Base-by-base conservation (phyloP, 148 eudicot genomes). In the Silene latifolia region DNA sequence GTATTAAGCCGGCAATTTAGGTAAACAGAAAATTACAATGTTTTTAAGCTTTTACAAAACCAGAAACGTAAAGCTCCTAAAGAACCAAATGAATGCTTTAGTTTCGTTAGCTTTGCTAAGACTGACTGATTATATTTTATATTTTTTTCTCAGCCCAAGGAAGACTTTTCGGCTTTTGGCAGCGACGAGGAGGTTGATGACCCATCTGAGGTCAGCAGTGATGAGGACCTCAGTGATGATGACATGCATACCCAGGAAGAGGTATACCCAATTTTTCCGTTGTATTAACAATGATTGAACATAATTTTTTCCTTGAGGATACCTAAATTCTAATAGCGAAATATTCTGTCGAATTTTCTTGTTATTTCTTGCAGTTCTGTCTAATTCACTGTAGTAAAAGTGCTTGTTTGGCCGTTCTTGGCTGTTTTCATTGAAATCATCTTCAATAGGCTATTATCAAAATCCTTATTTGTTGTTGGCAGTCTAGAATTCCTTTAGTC, bases 171-270 rank as follows among this genome's bases (percentile, higher is more conserved):
- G 19, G 95, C 91, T 56, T 83, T 86, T 84, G 98, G 95, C 47
- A 94, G 97, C 69, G 98, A 94, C 78, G 98, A 90, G 84, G 98
- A 93, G 78, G 84, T 84, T 70, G 98, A 91, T 78, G 98, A 90
- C 61, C 83, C 86, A n/a, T 83, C 83, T 61, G 93, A 86, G 66
- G 27, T 81, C 65, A 96, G 86, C 66, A 94, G 93, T 25, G 98
- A 93, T 76, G 98, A 91, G 79, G 98, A 94, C 77, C 72, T 86
- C 14, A 87, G 87, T 74, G 96, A 90, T 69, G 88, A 72, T 60
- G 81, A 67, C 53, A 81, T 83, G 72, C 85, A 83, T 68, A 76
- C 81, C 29, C 88, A 83, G 23, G 98, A 92, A 73, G 98, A 94
- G 96, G 98, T 94, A 90, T 76, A 32, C 15, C 20, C 17, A 5